Evolutionary conservation across 495 filamentous ascomycete species (phyloP), one percentile per base, ranked within the genome.

Genomic region (Hyaloscypha bicolor): DNA sequence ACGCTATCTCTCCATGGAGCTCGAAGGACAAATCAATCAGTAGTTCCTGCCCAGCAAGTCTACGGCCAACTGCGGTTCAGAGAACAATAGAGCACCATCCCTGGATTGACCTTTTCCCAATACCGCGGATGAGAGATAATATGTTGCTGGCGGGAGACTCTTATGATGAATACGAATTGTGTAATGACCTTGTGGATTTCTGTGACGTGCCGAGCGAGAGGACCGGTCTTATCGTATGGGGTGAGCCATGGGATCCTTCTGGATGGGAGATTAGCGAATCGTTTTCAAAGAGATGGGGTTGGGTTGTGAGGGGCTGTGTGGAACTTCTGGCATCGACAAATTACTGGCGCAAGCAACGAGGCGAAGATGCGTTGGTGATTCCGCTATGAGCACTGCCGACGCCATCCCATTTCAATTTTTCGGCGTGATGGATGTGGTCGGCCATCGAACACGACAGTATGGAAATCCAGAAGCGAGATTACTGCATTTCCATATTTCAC

Each of bases 91-190:
- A 6, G 3, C 82, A 85, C 63, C 81, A 82, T 58, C 79, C 81
- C 0, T 85, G 81, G 80, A 66, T 84, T 56, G 82, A 84, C 68
- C 81, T 83, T 64, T 82, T 82, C 61, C 82, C 82, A 8, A 60
- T 78, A 11, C 80, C 82, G n/a, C 71, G 68, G 30, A 76, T 84
- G 73, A 73, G 82, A 30, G 82, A 83, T 42, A 83, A 82, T 62
- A 21, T 76, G 0, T 70, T 77, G 6, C 42, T 8, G 0, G 64
- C 69, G 11, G 69, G 56, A 3, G 62, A 60, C 1, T 16, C 29
- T 8, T 71, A 57, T 19, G 65, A 31, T 55, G 64, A 75, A 14
- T 68, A 71, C n/a, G 61, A 77, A 25, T 52, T 79, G 0, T 79
- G 77, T 58, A 59, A 66, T 29, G 77, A 77, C 64, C 12, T 79